Conservation (phyloP, 164 flowering plant genomes). For the Vitis vinifera region DNA sequence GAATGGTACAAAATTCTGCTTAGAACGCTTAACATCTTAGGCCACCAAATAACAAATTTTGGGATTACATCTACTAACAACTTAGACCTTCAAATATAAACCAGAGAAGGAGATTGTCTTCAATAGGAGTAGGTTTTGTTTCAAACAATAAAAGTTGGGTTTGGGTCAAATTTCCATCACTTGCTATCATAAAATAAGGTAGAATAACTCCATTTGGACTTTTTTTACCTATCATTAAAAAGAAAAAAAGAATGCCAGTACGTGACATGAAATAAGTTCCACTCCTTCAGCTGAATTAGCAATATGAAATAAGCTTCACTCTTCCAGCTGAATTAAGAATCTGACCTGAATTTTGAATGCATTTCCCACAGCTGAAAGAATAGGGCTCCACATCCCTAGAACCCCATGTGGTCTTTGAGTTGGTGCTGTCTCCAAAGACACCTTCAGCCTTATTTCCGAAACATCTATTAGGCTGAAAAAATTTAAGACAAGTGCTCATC, state of each 20-base stretch:
- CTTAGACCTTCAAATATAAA: too few relatives aligned
- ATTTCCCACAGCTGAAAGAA: conserved; percentile 91
- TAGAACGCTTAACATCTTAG: too few relatives aligned
- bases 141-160: too few relatives aligned
- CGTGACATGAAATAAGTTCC: neutral
- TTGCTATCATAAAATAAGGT: too few relatives aligned
- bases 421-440: conserved; percentile 83
- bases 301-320: neutral
- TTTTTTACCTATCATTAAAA: neutral
- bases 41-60: too few relatives aligned
- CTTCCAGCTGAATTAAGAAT: neutral
- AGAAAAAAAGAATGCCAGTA: neutral
- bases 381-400: conserved; percentile 97
- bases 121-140: too few relatives aligned
- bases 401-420: conserved; percentile 89
- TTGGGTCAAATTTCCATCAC: too few relatives aligned
- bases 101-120: too few relatives aligned
- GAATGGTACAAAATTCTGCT: too few relatives aligned
- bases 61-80: too few relatives aligned
- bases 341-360: conserved; percentile 93
- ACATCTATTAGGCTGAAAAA: conserved; percentile 83
- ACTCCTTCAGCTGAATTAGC: neutral
- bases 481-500: neutral
- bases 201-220: too few relatives aligned
- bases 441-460: conserved; percentile 82